Conservation (phyloP, 2,329 filamentous ascomycete species). For the Diaporthe eres region DNA sequence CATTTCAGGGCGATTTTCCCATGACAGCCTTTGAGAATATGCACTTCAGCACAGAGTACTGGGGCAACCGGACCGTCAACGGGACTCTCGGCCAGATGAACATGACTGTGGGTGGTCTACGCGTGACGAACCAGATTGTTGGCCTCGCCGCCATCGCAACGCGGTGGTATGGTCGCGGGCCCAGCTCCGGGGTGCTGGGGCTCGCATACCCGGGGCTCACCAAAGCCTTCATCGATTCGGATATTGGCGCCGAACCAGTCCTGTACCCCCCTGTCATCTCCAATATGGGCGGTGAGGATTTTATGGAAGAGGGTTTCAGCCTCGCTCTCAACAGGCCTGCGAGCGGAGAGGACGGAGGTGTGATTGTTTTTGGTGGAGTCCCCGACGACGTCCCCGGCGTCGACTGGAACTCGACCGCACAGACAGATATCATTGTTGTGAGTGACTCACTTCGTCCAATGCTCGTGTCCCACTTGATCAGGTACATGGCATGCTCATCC, state of each 20-base stretch:
- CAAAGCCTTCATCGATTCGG: constrained; percentile 60
- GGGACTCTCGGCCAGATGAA: constrained; percentile 64
- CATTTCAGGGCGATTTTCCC: constrained; percentile 56
- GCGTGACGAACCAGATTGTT: constrained; percentile 61
- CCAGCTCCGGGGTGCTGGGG: constrained; percentile 65
- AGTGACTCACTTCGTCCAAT: too few species aligned
- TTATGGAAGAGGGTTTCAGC: too few species aligned
- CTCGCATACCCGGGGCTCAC: constrained; percentile 66
- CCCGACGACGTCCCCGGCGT: too few species aligned
- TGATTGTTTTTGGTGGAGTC: too few species aligned
- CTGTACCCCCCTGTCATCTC: not conserved
- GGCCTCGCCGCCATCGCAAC: constrained; percentile 62
- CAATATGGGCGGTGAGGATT: not conserved
- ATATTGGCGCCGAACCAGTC: constrained; percentile 53
- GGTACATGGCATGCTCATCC: too few species aligned
- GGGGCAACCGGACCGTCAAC: constrained; percentile 63
- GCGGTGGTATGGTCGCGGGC: constrained; percentile 66
- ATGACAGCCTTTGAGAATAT: constrained; percentile 55
- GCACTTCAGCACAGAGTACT: constrained; percentile 63
- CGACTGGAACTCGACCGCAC: too few species aligned
- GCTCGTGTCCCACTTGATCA: too few species aligned
- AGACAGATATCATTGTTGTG: too few species aligned
- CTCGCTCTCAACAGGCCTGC: too few species aligned
- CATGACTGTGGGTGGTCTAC: constrained; percentile 61
- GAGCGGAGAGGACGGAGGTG: too few species aligned